Evolutionary conservation across 2,329 filamentous ascomycete genomes (phyloP), one percentile per base, ranked within the genome.

Genomic region (Penicillium hesseltinei): DNA sequence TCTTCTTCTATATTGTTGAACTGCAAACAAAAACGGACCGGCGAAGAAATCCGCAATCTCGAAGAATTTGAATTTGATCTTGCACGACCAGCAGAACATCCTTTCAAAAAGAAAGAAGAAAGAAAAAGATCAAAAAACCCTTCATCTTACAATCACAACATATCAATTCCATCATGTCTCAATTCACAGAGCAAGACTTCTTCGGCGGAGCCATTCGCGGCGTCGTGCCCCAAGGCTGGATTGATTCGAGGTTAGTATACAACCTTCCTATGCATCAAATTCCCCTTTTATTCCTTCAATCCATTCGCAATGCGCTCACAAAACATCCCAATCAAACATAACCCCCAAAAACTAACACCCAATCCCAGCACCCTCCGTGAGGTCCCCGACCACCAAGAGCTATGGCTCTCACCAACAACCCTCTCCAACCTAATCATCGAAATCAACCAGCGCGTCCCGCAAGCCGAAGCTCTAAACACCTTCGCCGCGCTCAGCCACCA

Each of bases 341-440:
- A 48, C 44, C 15, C 23, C 27, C 38, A 48, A 52, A 51, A 53
- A 55, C 64, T 61, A 62, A 63, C 50, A 19, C 13, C 2, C 13
- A 35, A 38, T 29, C 40, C 57, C 57, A 75, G 72, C 57, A 61
- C 65, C 51, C 64, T 75, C 48, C 72, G 72, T 58, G 66, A 77
- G 68, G 67, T 77, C 51, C 74, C 75, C 42, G 71, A 75, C 59
- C 90, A 95, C 74, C 92, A 97, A 78, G 93, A 97, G 80, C 89
- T 97, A 66, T 96, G 87, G 78, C 88, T 97, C 69, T 91, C 95
- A 72, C 82, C 84, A 62, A 83, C 89, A 61, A 92, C 91, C 49
- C 92, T 92, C 74, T 91, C 90, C 3, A 92, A 85, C 76, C 87
- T 96, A 72, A 92, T 96, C 66, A 84, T 97, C 74, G 93, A 97